Base-by-base conservation (phyloP, 1,284 basidiomycete species). In the Termitomyces sp. region DNA sequence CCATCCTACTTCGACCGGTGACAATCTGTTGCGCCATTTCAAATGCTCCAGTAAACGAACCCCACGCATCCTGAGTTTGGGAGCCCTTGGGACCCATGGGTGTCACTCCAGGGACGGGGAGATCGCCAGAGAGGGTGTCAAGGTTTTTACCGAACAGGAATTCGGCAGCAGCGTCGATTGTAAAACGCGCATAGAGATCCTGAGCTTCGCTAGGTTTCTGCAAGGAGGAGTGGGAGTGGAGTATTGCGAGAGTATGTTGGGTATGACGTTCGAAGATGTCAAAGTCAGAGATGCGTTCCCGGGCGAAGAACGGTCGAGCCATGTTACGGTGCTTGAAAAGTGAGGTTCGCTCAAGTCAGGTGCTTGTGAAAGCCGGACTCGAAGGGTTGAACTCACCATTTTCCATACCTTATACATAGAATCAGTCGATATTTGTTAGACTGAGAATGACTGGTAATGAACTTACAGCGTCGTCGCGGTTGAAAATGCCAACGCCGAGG, bases 401-500 rank as follows among this genome's bases (percentile, higher is more conserved):
- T 77, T 81, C 81, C 80, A 83, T 54, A 69, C 67, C 78, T 81
- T 17, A 51, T 54, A 43, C 12, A 39, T 41, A 36, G 52, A 13
- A 33, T 48, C 36, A 44, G 44, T 54, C 42, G 49, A 46, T 47
- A 58, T 58, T 28, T 62, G 51, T 53, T 51, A 7, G 44, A 30
- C 17, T 42, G 38, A 59, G 5, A 5, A 24, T 24, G 5, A 28
- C n/a, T 43, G 36, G 58, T 45, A 26, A 31, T 43, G 38, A 45
- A 58, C 73, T 67, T 62, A 81, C 82, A 69, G 84, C 78, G 64
- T 83, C 85, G 66, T 86, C 84, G 21, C 85, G 76, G 61, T 89
- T 88, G 69, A 89, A 88, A 47, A 89, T 87, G 9, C 86, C 86
- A 59, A 79, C 74, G 3, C 86, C 86, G 28, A 88, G 71, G 64